Percentiles rank a stretch among this genome's conserved stretches.
phyloP scores from a whole-genome alignment of 2,329 filamentous ascomycete species.

The Magnaporthiopsis rhizophila region DNA sequence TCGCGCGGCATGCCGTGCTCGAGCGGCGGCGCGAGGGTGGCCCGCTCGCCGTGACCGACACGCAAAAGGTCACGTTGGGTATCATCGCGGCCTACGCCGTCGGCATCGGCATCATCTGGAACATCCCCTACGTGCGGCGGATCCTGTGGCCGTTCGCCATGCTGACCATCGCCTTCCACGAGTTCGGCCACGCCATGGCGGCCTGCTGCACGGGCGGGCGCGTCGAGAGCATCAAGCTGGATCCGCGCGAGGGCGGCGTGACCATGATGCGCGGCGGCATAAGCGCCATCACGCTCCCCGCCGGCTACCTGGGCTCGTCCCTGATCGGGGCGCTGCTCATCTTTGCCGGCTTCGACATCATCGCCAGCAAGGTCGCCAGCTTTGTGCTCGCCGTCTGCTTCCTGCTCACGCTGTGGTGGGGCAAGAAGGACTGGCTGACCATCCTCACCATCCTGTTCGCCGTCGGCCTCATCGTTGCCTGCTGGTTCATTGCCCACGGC shows the following conservation, averaged over 20 bases:
- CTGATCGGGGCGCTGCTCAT: conserved; percentile 70
- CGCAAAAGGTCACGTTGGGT: conserved; percentile 63
- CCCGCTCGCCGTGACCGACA: conserved; percentile 53
- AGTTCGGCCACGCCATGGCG: conserved; percentile 68
- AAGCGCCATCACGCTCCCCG: conserved; percentile 63
- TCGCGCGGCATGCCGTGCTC: conserved; percentile 27
- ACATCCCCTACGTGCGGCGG: conserved; percentile 67
- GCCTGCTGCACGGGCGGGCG: conserved; percentile 64
- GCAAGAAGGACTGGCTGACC: conserved; percentile 69
- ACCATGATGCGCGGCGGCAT: conserved; percentile 70
- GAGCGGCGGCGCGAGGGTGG: conserved; percentile 18
- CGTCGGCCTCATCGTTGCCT: conserved; percentile 62
- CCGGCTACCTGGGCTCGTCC: conserved; percentile 70
- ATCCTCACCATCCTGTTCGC: conserved; percentile 62
- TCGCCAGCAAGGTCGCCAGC: conserved; percentile 71
- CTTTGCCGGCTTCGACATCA: conserved; percentile 75
- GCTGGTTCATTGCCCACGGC: conserved; percentile 74
- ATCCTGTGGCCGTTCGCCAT: conserved; percentile 81
- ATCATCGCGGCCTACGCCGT: conserved; percentile 52
- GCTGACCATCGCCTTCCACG: conserved; percentile 78
- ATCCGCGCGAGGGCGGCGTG: conserved; percentile 69
- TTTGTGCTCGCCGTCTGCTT: conserved; percentile 67
- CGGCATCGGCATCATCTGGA: conserved; percentile 70
- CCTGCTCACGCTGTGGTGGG: conserved; percentile 75
- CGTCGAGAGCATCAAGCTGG: conserved; percentile 53